Base-by-base conservation (phyloP, 2,329 filamentous ascomycete species). In the Diaporthe sp. region DNA sequence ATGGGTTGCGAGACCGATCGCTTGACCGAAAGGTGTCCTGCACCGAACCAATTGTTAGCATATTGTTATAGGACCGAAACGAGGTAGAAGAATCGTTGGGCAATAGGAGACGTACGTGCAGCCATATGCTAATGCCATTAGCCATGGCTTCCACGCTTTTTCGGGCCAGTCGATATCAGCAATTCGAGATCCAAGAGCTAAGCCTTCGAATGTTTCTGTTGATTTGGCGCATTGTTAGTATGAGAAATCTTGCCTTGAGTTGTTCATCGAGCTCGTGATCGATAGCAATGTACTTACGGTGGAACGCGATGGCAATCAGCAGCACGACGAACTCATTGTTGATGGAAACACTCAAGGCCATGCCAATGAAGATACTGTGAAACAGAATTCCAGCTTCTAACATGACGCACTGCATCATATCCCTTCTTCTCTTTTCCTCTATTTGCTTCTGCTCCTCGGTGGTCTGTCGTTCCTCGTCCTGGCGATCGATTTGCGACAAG, bases 331-430 rank as follows among this genome's bases (percentile, higher is more conserved):
- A 64, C 28, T 64, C 60, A 13, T 64, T 64, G 22, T 64, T 33
- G 40, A 47, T n/a, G 25, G 60, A 64, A 47, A 64, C 60, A 33
- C 60, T 47, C 40, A 64, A 15, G 19, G 60, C 60, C 60, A 64
- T 64, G 60, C 60, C 60, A 47, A 64, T 64, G 10, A 64, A 64
- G 40, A 64, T 45, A 40, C 60, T 64, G 15, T 64, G 60, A 19
- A 64, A 64, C 17, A 64, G 25, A 33, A 64, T 64, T 3, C 60
- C 60, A 45, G 60, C 60, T 33, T 64, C 60, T 15, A 64, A 25
- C 60, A 64, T 64, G 60, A 64, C 25, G 60, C 60, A 64, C 5
- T 64, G 60, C 60, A 64, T 64, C 40, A 64, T 64, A 25, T 64
- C 60, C 17, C 60, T 64, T 47, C 40, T 38, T 42, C 30, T 40